Conservation (phyloP, 805 yeast species). For the Wickerhamomyces strasburgensis region DNA sequence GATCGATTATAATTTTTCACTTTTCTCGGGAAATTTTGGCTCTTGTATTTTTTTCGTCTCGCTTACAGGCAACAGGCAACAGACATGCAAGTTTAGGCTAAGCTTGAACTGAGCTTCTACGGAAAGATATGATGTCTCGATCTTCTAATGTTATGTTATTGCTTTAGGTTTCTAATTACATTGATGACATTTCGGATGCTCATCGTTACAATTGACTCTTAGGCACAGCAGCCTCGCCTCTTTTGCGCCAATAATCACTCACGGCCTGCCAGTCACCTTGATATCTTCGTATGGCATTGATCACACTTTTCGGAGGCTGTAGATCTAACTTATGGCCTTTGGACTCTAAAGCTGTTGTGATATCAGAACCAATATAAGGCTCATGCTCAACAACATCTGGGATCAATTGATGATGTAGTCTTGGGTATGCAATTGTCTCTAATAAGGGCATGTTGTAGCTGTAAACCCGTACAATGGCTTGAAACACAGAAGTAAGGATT, state of each 20-base stretch:
- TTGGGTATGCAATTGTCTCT: constrained; percentile 70
- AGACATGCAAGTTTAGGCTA: no score
- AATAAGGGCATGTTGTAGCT: constrained; percentile 54
- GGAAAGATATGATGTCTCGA: no score
- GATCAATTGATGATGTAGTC: constrained; percentile 84
- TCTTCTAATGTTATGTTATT: no score
- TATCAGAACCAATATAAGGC: constrained; percentile 39
- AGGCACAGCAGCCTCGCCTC: constrained; percentile 59
- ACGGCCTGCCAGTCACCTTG: constrained; percentile 57
- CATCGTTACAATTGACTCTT: neutral
- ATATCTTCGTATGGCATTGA: constrained; percentile 48
- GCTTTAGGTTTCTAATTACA: no score
- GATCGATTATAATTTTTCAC: no score
- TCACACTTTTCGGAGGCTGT: constrained; percentile 45
- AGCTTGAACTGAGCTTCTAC: no score
- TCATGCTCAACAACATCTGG: constrained; percentile 70
- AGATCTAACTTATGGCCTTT: constrained; percentile 48
- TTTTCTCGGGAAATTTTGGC: no score
- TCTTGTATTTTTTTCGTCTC: no score
- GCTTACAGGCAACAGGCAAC: no score
- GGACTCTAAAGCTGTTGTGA: constrained; percentile 30
- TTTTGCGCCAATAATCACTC: constrained; percentile 85
- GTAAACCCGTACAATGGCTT: constrained; percentile 66
- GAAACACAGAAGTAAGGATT: constrained; percentile 77
- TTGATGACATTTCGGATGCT: no score